phyloP scores from a whole-genome alignment of 2,329 filamentous ascomycete genomes.

The Juglanconis oblonga region DNA sequence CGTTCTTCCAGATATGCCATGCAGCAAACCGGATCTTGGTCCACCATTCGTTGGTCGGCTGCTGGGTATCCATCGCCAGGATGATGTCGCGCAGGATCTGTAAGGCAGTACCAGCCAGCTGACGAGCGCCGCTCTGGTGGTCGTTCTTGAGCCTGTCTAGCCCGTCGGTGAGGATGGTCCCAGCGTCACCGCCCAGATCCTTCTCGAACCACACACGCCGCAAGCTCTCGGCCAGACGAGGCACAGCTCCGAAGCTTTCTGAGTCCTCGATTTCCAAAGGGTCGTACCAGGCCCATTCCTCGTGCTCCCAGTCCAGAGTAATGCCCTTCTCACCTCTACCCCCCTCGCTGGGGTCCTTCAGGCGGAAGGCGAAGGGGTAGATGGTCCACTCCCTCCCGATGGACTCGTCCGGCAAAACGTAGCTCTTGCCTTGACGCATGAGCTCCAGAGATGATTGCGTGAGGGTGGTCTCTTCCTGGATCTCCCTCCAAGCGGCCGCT shows the following conservation, averaged over 20 bases:
- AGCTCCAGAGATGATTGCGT: slow-evolving; percentile 43
- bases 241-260: slow-evolving; percentile 50
- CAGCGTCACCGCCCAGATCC: slow-evolving; percentile 45
- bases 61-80: slow-evolving; percentile 26
- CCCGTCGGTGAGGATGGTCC: slow-evolving; percentile 41
- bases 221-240: slow-evolving; percentile 55
- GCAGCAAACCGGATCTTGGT: slow-evolving; percentile 49
- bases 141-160: slow-evolving; percentile 51
- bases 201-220: slow-evolving; percentile 58
- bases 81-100: slow-evolving; percentile 46
- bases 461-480: slow-evolving; percentile 60
- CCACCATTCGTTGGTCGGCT: slow-evolving; percentile 48
- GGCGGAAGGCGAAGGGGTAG: slow-evolving; percentile 58
- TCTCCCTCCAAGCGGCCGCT: slow-evolving; percentile 59
- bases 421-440: slow-evolving; percentile 57
- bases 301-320: slow-evolving; percentile 60
- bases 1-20: slow-evolving; percentile 65
- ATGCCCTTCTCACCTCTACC: slow-evolving; percentile 44
- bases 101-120: slow-evolving; percentile 55
- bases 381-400: slow-evolving; percentile 60
- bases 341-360: slow-evolving; percentile 38
- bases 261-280: slow-evolving; percentile 47
- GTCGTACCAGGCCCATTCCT: slow-evolving; percentile 55
- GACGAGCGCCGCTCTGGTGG: slow-evolving; percentile 56
- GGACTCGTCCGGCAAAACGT: slow-evolving; percentile 50